Evolutionary conservation across 2,329 filamentous ascomycete species (phyloP).

Genomic region (Sclerotinia sclerotiorum): DNA sequence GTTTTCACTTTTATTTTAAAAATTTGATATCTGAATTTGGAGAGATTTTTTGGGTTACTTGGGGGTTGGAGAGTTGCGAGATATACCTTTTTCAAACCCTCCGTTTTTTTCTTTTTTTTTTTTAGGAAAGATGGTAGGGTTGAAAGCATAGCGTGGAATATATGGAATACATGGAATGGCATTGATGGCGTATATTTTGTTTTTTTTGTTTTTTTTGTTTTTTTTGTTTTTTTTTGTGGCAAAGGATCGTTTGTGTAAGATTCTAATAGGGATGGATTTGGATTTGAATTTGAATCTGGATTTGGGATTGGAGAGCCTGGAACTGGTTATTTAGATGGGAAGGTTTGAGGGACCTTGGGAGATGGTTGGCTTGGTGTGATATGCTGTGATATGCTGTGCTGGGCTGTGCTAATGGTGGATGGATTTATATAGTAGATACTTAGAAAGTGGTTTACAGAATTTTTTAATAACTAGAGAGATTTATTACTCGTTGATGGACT

Average conservation of each 20-base stretch:
- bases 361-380: background rate
- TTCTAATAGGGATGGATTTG: slow-evolving; percentile 1
- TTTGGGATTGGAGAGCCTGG: background rate
- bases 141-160: slow-evolving; percentile 13
- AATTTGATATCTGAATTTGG: background rate
- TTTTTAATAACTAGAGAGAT: no score
- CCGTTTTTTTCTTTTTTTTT: no score
- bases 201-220: no score
- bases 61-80: background rate
- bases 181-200: slow-evolving; percentile 2
- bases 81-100: background rate
- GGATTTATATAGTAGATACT: no score
- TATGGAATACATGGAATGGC: background rate
- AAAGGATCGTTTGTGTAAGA: background rate
- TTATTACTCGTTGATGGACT: no score
- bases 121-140: background rate
- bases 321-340: background rate
- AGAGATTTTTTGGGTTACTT: background rate
- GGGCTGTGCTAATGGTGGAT: background rate
- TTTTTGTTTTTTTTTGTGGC: background rate
- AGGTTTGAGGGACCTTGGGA: background rate
- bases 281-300: background rate
- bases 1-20: background rate
- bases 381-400: no score
- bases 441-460: no score